Conservation (phyloP, 2,329 filamentous ascomycete species). For the Knoxdaviesia capensis region DNA sequence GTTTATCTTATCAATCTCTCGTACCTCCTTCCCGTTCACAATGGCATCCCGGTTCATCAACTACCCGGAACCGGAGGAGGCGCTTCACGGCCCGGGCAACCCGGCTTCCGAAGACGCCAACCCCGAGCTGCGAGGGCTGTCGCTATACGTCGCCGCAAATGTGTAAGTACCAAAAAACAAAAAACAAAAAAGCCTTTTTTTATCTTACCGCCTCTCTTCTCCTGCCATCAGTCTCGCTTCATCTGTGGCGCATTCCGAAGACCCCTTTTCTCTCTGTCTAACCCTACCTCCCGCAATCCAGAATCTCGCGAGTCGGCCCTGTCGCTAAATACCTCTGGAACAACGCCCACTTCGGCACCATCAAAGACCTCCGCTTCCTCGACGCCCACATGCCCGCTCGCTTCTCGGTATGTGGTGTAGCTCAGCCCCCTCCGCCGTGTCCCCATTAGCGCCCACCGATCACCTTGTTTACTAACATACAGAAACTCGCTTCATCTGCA, state of each 20-base stretch:
- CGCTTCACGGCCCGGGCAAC: slow-evolving; percentile 16
- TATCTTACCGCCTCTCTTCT: neutral
- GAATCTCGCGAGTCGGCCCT: slow-evolving; percentile 36
- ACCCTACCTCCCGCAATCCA: slow-evolving; percentile 10
- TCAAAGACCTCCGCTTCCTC: slow-evolving; percentile 26
- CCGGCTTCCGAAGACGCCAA: slow-evolving; percentile 32
- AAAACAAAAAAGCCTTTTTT: neutral
- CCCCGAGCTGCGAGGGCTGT: slow-evolving; percentile 46
- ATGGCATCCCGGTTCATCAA: slow-evolving; percentile 16
- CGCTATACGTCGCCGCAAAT: slow-evolving; percentile 39
- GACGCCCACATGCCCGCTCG: slow-evolving; percentile 20
- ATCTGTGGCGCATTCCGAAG: neutral
- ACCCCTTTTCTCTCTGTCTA: neutral
- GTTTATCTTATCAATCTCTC: neutral
- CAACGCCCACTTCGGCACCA: slow-evolving; percentile 37
- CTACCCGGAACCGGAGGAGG: slow-evolving; percentile 18
- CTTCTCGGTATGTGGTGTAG: slow-evolving; percentile 22
- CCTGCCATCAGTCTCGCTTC: neutral
- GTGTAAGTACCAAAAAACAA: slow-evolving; percentile 35
- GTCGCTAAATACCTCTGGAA: slow-evolving; percentile 48
- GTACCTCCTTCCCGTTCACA: neutral
- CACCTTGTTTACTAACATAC: neutral
- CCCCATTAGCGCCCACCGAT: no score
- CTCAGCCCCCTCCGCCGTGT: neutral
- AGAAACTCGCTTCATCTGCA: neutral